Evolutionary conservation across 2,329 filamentous ascomycete genomes (phyloP).

Genomic region (Teratosphaeriaceae sp.): DNA sequence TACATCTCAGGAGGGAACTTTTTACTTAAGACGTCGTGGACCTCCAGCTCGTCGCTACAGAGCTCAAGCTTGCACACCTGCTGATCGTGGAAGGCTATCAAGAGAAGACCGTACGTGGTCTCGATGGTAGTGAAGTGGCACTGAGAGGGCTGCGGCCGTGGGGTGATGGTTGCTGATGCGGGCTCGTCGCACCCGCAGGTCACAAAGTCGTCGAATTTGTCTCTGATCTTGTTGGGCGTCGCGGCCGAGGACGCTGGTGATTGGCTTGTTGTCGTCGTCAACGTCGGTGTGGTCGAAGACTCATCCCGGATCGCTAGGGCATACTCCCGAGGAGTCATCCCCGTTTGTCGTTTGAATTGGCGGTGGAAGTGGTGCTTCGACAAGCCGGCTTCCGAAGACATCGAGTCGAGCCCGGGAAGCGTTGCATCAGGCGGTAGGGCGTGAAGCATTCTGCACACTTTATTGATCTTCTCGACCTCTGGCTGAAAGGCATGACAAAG

Average conservation of each 20-base stretch:
- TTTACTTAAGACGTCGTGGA: neutral
- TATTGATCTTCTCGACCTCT: slow-evolving; percentile 9
- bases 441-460: slow-evolving; percentile 4
- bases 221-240: neutral
- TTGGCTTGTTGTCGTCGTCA: neutral
- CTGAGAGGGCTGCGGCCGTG: no score
- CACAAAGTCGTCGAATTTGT: neutral
- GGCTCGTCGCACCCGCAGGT: neutral
- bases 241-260: neutral
- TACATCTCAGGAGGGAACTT: neutral
- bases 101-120: slow-evolving; percentile 5
- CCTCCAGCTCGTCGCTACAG: neutral
- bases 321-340: slow-evolving; percentile 45
- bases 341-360: slow-evolving; percentile 51
- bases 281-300: neutral
- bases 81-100: slow-evolving; percentile 1
- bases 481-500: slow-evolving; percentile 4
- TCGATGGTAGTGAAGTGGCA: slow-evolving; percentile 1
- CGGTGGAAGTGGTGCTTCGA: slow-evolving; percentile 55
- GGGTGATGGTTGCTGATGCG: no score
- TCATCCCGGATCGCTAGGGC: slow-evolving; percentile 3
- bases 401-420: slow-evolving; percentile 36
- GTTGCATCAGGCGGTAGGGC: slow-evolving; percentile 7
- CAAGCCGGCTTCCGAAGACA: slow-evolving; percentile 47
- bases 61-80: slow-evolving; percentile 8